Base-by-base conservation (phyloP, 805 yeast species). In the Lipomyces kockii region DNA sequence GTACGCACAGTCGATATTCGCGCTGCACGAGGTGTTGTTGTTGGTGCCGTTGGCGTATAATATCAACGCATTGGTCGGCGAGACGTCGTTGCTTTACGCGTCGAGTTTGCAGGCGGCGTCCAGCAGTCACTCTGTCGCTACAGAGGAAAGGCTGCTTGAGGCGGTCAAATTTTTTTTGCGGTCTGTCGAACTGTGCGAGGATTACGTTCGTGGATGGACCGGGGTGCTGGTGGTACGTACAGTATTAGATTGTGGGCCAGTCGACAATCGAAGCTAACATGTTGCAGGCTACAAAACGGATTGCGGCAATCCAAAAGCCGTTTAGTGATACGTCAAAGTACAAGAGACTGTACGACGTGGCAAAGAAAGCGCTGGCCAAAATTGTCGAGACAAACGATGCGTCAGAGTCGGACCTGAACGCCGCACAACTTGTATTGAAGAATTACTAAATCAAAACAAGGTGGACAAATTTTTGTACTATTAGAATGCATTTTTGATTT, bases 161-260 rank as follows among this genome's bases (percentile, higher is more conserved):
- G 75, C 82, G 0, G 64, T 75, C 27, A 81, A 87, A 72, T 83
- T 86, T 74, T 89, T 85, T 71, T 78, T 89, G 63, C 84, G 96
- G 71, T 79, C 92, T 8, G 87, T 92, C 5, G 98, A 95, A 77
- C 80, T 93, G 51, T 87, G 91, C 73, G 89, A 89, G 57, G 80
- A 82, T 39, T 89, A 86, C 76, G 78, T 85, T 25, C 83, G 91
- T 71, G 89, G 91, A 17, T 93, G 97, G 97, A 77, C 85, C 43
- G 93, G 94, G 0, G 78, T 90, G 1, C 82, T 81, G 54, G 73
- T 82, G 11, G 76, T 63, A 55, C 3, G 69, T 63, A 17, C 17
- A 9, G 9, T 5, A 29, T 27, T n/a, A 14, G 3, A 11, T 17
- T 34, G 14, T 8, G 9, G 49, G 49, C 14, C 17, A 11, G 22